phyloP scores from a whole-genome alignment of 1,284 basidiomycete species.

The Cutaneotrichosporon cavernicola region DNA sequence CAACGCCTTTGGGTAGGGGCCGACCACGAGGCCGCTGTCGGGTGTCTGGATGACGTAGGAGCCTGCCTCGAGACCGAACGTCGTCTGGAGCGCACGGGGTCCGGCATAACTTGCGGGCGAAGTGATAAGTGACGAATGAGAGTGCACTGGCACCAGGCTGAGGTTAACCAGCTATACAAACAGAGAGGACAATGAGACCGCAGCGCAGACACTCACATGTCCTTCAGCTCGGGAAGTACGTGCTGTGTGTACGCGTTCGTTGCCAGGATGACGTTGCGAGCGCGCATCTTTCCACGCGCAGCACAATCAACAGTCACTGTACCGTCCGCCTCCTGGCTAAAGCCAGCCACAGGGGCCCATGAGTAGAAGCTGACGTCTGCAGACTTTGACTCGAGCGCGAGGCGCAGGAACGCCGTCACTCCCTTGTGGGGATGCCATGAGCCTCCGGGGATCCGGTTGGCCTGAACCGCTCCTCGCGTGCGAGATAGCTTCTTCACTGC shows the following conservation, averaged over 20 bases:
- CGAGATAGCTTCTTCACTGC: constrained; percentile 11
- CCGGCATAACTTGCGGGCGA: constrained; percentile 31
- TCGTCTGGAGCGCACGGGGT: constrained; percentile 16
- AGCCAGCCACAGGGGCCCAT: constrained; percentile 16
- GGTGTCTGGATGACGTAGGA: constrained; percentile 37
- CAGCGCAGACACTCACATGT: background rate
- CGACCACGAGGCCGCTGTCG: constrained; percentile 31
- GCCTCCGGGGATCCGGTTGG: constrained; percentile 8
- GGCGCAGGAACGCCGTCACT: constrained; percentile 20
- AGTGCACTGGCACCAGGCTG: constrained; percentile 33
- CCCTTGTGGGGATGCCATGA: constrained; percentile 26
- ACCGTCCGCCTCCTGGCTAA: background rate
- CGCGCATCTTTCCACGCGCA: constrained; percentile 28
- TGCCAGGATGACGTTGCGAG: constrained; percentile 37
- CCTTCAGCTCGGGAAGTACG: constrained; percentile 20
- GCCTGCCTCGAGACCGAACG: constrained; percentile 32
- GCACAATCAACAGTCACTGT: constrained; percentile 23
- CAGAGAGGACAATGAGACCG: background rate
- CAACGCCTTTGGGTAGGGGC: constrained; percentile 19
- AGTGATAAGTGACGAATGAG: constrained; percentile 32
- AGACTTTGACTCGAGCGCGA: constrained; percentile 11
- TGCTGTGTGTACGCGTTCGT: constrained; percentile 43
- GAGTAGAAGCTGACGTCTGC: constrained; percentile 18
- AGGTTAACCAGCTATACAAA: background rate
- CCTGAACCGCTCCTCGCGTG: constrained; percentile 7